Base-by-base conservation (phyloP, 495 filamentous ascomycete genomes). In the Parathielavia hyrcaniae region DNA sequence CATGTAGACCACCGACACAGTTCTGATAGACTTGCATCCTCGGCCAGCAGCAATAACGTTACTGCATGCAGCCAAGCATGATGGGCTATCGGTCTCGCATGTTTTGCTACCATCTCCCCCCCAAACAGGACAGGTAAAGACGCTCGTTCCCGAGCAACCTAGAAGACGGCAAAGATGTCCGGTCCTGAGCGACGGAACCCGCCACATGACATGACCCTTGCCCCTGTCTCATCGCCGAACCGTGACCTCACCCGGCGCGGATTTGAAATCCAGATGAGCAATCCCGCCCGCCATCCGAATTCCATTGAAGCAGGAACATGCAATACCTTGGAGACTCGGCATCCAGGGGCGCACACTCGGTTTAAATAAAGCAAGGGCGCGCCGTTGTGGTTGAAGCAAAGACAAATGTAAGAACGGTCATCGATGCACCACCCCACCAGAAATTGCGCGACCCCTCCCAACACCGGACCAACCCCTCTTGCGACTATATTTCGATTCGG, bases 231-330 rank as follows among this genome's bases (percentile, higher is more conserved):
- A 35, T 43, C 35, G 17, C 30, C 16, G 2, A 8, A n/a, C 45
- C 35, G 35, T 13, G 14, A 34, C 10, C 4, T 57, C 26, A 30
- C 2, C 41, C 54, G 35, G 34, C 11, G 22, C 23, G 45, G 44
- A 50, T 57, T 57, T 57, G 46, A 44, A 57, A 57, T 57, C 38
- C 10, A n/a, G 55, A 50, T 50, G 55, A 57, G 55, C 47, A 57
- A 57, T 57, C 55, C 41, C 19, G 35, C 44, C 23, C 20, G 17
- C 47, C 55, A 19, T 50, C 55, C 20, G 54, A 47, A 50, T 12
- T 12, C 36, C 41, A 20, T 48, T 34, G 45, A 49, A 48, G 41
- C 53, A 46, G 32, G 40, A 41, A 5, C 52, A 54, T 12, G 26
- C 43, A 20, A 17, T n/a, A 32, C 41, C 17, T 12, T 16, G 40